These are phyloP conservation scores for Fomes fomentarius DNA, from an alignment of 1,284 basidiomycete genomes.

Conservation along the genomic window DNA sequence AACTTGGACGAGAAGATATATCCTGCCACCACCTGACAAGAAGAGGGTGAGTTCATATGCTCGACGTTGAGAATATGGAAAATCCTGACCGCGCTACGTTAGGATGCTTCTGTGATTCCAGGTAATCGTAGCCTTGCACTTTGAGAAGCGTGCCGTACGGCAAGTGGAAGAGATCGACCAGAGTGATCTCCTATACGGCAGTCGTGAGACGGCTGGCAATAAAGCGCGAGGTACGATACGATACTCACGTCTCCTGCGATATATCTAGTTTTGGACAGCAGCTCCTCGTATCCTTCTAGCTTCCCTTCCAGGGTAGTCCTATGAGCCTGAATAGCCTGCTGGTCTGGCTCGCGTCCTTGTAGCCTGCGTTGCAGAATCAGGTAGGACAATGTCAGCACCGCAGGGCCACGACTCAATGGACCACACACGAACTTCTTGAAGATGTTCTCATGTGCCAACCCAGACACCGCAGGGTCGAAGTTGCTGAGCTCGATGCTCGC, in stretches of 20 bases:
- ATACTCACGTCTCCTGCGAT: constrained; percentile 51
- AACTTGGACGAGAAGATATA: constrained; percentile 37
- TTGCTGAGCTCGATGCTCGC: constrained; percentile 53
- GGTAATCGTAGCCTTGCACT: constrained; percentile 22
- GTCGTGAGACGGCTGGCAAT: no score
- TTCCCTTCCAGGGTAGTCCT: constrained; percentile 35
- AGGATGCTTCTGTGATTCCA: constrained; percentile 31
- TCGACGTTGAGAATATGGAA: neutral
- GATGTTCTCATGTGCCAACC: constrained; percentile 47
- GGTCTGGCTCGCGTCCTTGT: constrained; percentile 14
- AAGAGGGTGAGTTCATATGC: neutral
- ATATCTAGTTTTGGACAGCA: constrained; percentile 48
- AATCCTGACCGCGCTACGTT: constrained; percentile 32
- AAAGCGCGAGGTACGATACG: no score
- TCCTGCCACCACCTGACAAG: constrained; percentile 40
- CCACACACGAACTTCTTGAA: constrained; percentile 43
- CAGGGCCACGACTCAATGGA: no score
- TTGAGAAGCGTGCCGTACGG: constrained; percentile 41
- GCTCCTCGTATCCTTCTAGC: constrained; percentile 50
- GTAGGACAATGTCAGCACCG: neutral
- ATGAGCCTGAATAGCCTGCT: constrained; percentile 12
- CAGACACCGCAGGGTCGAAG: constrained; percentile 49
- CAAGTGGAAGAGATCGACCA: constrained; percentile 59
- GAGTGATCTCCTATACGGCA: constrained; percentile 48
- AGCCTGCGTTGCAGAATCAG: neutral